These are phyloP conservation scores for Carallia brachiata DNA, from an alignment of 345 rosid species.

Conservation along the genomic window DNA sequence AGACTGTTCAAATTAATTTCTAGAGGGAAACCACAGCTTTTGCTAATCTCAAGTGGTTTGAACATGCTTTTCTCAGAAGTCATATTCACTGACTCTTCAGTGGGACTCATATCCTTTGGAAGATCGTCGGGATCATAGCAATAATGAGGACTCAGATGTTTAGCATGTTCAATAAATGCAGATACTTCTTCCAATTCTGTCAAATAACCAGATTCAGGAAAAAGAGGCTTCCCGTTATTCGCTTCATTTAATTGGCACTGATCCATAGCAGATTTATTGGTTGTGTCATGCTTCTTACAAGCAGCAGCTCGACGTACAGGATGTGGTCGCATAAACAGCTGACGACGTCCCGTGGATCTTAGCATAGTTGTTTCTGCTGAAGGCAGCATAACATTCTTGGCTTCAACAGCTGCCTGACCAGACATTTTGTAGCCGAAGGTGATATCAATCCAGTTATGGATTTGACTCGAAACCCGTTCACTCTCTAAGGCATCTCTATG, in stretches of 20 bases:
- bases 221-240: slow-evolving; percentile 39
- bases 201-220: slow-evolving; percentile 50
- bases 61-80: slow-evolving; percentile 26
- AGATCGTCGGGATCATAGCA: slow-evolving; percentile 21
- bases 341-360: slow-evolving; percentile 82
- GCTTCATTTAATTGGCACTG: slow-evolving; percentile 36
- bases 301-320: slow-evolving; percentile 52
- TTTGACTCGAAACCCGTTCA: slow-evolving; percentile 58
- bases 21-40: slow-evolving; percentile 30
- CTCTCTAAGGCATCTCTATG: slow-evolving; percentile 91
- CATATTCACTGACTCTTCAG: slow-evolving; percentile 32
- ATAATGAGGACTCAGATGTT: slow-evolving; percentile 63
- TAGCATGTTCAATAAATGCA: slow-evolving; percentile 68
- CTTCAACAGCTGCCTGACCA: slow-evolving; percentile 79
- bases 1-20: slow-evolving; percentile 54
- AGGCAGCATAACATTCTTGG: slow-evolving; percentile 91
- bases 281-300: slow-evolving; percentile 27
- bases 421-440: slow-evolving; percentile 93
- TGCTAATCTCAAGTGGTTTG: slow-evolving; percentile 35
- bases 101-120: slow-evolving; percentile 26
- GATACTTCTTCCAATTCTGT: slow-evolving; percentile 71
- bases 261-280: slow-evolving; percentile 31
- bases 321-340: slow-evolving; percentile 73
- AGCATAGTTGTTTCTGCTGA: slow-evolving; percentile 68
- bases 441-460: slow-evolving; percentile 92